A percentile compares a stretch with the other conserved stretches of the same genome.
Conservation (phyloP, 495 filamentous ascomycete species). For the Polyplosphaeria fusca region DNA sequence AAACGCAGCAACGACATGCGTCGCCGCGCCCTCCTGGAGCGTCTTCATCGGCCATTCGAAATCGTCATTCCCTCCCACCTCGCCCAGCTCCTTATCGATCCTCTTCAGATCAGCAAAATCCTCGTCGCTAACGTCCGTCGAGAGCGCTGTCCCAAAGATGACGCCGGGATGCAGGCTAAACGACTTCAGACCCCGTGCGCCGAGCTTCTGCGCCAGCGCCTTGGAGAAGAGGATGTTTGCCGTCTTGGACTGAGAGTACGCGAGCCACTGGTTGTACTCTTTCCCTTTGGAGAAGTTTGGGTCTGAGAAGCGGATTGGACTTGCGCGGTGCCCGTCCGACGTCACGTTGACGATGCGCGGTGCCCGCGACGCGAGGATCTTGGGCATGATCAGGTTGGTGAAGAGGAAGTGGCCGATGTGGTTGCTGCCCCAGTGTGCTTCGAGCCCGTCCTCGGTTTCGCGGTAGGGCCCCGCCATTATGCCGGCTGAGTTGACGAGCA, state of each 20-base stretch:
- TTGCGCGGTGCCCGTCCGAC: conserved; percentile 24
- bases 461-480: conserved; percentile 11
- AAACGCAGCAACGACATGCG: conserved; percentile 28
- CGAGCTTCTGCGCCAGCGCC: conserved; percentile 19
- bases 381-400: conserved; percentile 30
- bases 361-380: conserved; percentile 10
- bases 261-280: conserved; percentile 21
- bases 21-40: conserved; percentile 20
- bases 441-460: conserved; percentile 43
- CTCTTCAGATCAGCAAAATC: conserved; percentile 13
- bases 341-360: conserved; percentile 26
- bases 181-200: conserved; percentile 14
- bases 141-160: conserved; percentile 7
- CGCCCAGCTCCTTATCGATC: not conserved
- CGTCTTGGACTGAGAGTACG: conserved; percentile 31
- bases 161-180: conserved; percentile 30
- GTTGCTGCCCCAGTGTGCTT: conserved; percentile 54
- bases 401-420: conserved; percentile 34
- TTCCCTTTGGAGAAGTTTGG: conserved; percentile 30
- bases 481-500: conserved; percentile 30
- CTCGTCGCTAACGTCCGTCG: conserved; percentile 1
- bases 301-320: conserved; percentile 26
- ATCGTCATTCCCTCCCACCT: not conserved
- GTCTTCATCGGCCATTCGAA: conserved; percentile 7
- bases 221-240: conserved; percentile 32